These are phyloP conservation scores for Aspergillus awamori DNA, from an alignment of 2,329 filamentous ascomycete species.

Conservation along the genomic window DNA sequence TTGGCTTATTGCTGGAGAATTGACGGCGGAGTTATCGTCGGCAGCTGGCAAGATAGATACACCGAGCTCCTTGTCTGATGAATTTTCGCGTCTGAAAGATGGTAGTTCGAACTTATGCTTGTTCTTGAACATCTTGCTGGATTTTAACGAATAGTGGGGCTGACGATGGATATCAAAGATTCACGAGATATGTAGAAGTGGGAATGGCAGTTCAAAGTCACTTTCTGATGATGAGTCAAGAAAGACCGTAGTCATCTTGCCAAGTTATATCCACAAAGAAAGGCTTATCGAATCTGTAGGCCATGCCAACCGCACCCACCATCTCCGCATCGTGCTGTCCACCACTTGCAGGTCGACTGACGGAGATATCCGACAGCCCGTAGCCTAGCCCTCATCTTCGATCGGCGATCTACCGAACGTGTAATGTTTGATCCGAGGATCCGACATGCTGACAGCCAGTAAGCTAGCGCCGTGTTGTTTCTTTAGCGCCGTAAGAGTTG, in stretches of 20 bases:
- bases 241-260: neutral
- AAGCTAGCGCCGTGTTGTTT: neutral
- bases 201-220: neutral
- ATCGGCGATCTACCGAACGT: neutral
- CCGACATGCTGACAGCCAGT: neutral
- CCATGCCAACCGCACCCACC: neutral
- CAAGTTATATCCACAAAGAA: neutral
- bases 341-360: neutral
- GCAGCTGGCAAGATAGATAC: neutral
- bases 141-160: neutral
- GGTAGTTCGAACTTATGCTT: neutral
- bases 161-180: neutral
- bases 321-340: neutral
- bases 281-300: neutral
- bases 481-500: neutral
- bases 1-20: too few relatives aligned
- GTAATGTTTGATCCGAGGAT: neutral
- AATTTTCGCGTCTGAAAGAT: neutral
- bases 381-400: neutral
- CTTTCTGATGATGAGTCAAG: neutral
- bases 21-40: neutral
- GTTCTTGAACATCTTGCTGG: neutral
- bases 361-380: neutral
- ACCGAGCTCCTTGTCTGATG: neutral
- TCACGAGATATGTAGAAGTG: neutral